Evolutionary conservation across 805 yeast species (phyloP).

Genomic region (Candida parachauliodes): DNA sequence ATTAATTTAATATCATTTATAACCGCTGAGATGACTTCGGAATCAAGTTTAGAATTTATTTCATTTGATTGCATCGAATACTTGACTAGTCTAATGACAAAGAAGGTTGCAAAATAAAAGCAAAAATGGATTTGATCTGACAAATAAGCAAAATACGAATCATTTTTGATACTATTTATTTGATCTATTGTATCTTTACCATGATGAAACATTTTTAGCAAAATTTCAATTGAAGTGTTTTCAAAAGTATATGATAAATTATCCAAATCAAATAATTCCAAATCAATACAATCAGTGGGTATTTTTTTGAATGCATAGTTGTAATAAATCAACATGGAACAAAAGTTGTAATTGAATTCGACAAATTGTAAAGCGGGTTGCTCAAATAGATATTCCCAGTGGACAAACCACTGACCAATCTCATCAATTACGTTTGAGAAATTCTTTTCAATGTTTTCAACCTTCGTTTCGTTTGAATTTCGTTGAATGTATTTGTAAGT

Average conservation of each 20-base stretch:
- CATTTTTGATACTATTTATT: constrained; percentile 39
- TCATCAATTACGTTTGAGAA: constrained; percentile 43
- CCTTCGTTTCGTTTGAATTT: background rate
- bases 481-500: constrained; percentile 56
- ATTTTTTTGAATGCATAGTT: constrained; percentile 28
- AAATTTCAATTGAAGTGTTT: constrained; percentile 22
- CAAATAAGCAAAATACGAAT: constrained; percentile 62
- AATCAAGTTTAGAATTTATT: background rate
- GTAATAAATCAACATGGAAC: constrained; percentile 48
- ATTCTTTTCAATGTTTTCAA: constrained; percentile 19
- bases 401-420: constrained; percentile 57
- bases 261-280: background rate
- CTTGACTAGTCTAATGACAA: constrained; percentile 25
- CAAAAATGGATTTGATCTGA: constrained; percentile 66
- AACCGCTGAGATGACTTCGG: background rate
- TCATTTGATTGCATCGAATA: background rate
- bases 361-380: constrained; percentile 75
- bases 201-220: constrained; percentile 38
- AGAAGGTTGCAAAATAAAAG: constrained; percentile 40
- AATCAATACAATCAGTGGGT: background rate
- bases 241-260: constrained; percentile 3
- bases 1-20: constrained; percentile 16
- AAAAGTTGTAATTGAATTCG: constrained; percentile 65
- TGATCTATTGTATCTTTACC: constrained; percentile 41
- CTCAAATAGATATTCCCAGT: constrained; percentile 65